A percentile compares a stretch with the other conserved stretches of the same genome.
Evolutionary conservation across 2,329 filamentous ascomycete genomes (phyloP).

Genomic region (Pseudocercospora vitis): DNA sequence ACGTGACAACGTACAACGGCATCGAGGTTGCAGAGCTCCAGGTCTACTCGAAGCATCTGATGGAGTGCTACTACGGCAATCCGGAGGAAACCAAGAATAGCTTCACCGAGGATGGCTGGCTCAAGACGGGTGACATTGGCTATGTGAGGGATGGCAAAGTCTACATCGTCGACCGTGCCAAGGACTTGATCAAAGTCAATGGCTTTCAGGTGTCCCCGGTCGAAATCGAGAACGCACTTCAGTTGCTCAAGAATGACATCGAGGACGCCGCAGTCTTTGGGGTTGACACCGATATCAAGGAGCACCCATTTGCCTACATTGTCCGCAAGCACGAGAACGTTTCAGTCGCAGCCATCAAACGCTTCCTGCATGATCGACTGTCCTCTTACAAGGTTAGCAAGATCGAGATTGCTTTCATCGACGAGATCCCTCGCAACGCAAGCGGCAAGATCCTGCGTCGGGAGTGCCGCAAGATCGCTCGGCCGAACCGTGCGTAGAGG

Average conservation of each 20-base stretch:
- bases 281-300: constrained; percentile 18
- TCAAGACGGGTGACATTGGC: constrained; percentile 75
- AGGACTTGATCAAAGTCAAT: constrained; percentile 41
- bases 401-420: constrained; percentile 29
- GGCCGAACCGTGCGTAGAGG: background rate
- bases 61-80: constrained; percentile 43
- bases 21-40: constrained; percentile 39
- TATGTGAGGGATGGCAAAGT: constrained; percentile 34
- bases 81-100: constrained; percentile 25
- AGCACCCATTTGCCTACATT: constrained; percentile 29
- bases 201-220: constrained; percentile 39
- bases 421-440: constrained; percentile 35
- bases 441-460: constrained; percentile 37
- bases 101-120: constrained; percentile 66
- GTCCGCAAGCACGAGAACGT: constrained; percentile 19
- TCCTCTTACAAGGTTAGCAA: constrained; percentile 41
- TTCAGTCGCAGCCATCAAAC: constrained; percentile 32
- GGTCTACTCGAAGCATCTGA: constrained; percentile 43
- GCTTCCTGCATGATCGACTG: constrained; percentile 34
- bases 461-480: constrained; percentile 22
- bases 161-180: constrained; percentile 38
- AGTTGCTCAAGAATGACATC: constrained; percentile 27
- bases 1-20: constrained; percentile 9
- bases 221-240: constrained; percentile 36
- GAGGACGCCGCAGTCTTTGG: constrained; percentile 34